These are phyloP conservation scores for Chaetoceros muelleri DNA, from an alignment of 108 stramenopile genomes.

Conservation along the genomic window DNA sequence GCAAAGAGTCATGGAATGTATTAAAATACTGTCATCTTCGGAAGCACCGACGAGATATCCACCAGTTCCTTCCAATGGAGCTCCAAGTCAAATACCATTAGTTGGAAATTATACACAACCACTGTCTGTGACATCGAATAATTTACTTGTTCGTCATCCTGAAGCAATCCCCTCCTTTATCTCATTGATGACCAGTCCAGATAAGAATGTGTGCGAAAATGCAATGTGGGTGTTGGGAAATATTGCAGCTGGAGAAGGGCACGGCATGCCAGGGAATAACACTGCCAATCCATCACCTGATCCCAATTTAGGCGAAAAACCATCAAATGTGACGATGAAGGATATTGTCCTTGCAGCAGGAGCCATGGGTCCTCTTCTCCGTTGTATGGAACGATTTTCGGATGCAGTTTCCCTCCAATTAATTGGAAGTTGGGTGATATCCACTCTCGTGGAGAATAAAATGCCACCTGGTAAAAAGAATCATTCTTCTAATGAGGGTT, in stretches of 20 bases:
- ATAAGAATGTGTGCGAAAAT: conserved; percentile 66
- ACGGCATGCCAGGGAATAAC: conserved; percentile 19
- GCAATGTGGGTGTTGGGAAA: conserved; percentile 78
- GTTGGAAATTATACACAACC: conserved; percentile 26
- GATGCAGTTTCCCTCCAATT: conserved; percentile 57
- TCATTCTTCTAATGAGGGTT: conserved; percentile 25
- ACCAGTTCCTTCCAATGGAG: no score
- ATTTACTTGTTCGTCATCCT: conserved; percentile 67
- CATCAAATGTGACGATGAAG: conserved; percentile 36
- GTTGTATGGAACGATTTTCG: conserved; percentile 51
- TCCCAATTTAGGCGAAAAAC: conserved; percentile 8
- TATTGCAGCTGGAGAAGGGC: conserved; percentile 53
- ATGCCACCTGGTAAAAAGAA: conserved; percentile 9
- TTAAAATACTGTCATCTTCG: no score
- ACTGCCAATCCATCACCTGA: conserved; percentile 10
- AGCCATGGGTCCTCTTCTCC: conserved; percentile 53
- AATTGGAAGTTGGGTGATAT: conserved; percentile 72
- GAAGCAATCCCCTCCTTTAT: conserved; percentile 80
- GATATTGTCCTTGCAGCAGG: conserved; percentile 81
- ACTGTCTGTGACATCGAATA: conserved; percentile 55
- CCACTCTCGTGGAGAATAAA: conserved; percentile 54
- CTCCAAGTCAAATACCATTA: neutral
- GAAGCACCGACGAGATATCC: no score
- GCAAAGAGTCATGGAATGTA: no score
- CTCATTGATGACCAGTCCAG: conserved; percentile 51